Evolutionary conservation across 495 filamentous ascomycete species (phyloP), one percentile per base, ranked within the genome.

Genomic region (Astrocystis sublimbata): DNA sequence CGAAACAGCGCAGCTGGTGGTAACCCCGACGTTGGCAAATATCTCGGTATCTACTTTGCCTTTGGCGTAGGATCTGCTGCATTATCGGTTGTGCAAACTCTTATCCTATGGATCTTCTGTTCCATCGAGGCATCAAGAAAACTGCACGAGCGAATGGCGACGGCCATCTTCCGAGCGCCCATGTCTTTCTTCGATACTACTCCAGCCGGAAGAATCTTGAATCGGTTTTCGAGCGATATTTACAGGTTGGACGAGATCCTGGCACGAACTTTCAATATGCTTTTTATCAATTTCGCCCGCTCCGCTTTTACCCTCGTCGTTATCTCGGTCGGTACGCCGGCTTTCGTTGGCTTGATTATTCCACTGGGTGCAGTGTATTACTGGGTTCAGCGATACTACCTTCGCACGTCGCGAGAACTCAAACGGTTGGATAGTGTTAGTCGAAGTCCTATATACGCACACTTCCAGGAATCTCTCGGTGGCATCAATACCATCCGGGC

Each of bases 181-280:
- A 99, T 99, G 96, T 92, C 85, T 67, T 99, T 99, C 76, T 99
- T 99, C 66, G 96, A 99, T 74, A 97, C 93, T 10, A 99, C 94
- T 2, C 94, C 94, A n/a, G 92, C 93, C 58, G 96, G 96, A 17
- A 87, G 96, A 19, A 97, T 99, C 67, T 81, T 99, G 41, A 99
- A 99, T 71, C 83, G 96, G 49, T 99, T 99, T 72, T 98, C 93
- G 4, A 92, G 92, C 77, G 93, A 98, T 76, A 90, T 98, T 61
- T 98, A 98, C 75, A 86, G 87, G 63, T 89, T 98, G 47, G 94
- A 98, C 70, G 94, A 98, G 76, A 90, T 98, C 41, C 83, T 98
- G 65, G 94, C 93, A 28, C 85, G 92, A 61, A 91, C 89, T 36
- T 94, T 94, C 76, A 93, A 93, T 73, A 92, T 93, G 90, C 81